These are phyloP conservation scores for Rutstroemia sp. DNA, from an alignment of 2,329 filamentous ascomycete genomes.

Conservation along the genomic window DNA sequence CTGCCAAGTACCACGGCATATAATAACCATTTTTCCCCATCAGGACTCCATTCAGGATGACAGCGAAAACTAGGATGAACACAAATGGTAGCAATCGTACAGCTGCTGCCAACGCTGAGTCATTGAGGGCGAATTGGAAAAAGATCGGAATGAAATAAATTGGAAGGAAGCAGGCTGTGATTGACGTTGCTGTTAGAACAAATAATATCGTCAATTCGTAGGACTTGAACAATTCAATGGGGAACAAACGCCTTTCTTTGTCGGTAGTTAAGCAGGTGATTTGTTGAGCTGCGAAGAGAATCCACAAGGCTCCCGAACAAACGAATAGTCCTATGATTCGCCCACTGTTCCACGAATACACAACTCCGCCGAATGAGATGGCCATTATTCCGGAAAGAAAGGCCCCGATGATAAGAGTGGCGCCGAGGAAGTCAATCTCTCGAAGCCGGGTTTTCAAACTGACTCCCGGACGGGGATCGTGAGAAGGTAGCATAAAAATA, in stretches of 20 bases:
- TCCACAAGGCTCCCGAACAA: background rate
- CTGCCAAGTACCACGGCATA: background rate
- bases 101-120: conserved; percentile 38
- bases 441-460: background rate
- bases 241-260: background rate
- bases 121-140: conserved; percentile 40
- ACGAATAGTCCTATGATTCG: background rate
- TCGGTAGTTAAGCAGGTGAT: background rate
- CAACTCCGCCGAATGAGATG: background rate
- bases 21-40: background rate
- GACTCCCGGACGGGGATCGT: background rate
- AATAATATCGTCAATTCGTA: background rate
- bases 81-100: conserved; percentile 26
- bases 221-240: background rate
- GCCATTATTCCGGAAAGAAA: background rate
- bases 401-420: background rate
- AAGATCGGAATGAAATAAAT: conserved; percentile 36
- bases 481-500: conserved; percentile 23
- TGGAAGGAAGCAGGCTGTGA: conserved; percentile 4
- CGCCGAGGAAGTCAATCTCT: background rate
- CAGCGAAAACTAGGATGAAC: conserved; percentile 21
- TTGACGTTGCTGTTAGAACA: conserved; percentile 13
- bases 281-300: background rate
- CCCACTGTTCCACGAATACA: background rate
- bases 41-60: background rate